These are phyloP conservation scores for Jamesozyma lodderae DNA, from an alignment of 805 yeast species.

Conservation along the genomic window DNA sequence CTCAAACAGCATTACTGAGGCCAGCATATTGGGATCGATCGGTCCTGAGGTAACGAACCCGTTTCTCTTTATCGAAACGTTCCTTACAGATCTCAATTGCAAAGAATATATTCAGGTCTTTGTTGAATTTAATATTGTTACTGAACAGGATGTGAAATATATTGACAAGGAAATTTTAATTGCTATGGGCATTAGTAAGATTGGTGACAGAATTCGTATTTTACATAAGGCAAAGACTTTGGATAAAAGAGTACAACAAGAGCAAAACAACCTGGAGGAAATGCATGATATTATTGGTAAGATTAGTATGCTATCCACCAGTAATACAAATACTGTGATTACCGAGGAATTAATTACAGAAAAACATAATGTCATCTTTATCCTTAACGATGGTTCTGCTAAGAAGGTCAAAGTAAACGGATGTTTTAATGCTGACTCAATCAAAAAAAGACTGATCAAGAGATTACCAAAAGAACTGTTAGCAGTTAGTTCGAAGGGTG, in stretches of 20 bases:
- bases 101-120: constrained; percentile 17
- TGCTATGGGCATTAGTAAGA: constrained; percentile 63
- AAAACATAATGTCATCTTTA: constrained; percentile 49
- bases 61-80: constrained; percentile 14
- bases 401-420: constrained; percentile 64
- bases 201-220: constrained; percentile 76
- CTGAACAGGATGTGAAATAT: constrained; percentile 21
- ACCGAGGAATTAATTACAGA: constrained; percentile 30
- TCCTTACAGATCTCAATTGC: constrained; percentile 19
- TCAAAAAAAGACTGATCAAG: constrained; percentile 59
- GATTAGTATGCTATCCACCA: constrained; percentile 15
- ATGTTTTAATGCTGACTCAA: constrained; percentile 71
- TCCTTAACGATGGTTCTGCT: constrained; percentile 64
- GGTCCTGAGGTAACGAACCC: background rate
- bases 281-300: constrained; percentile 17
- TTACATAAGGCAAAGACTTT: constrained; percentile 43
- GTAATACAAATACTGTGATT: background rate
- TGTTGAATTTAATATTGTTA: constrained; percentile 14
- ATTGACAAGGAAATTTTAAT: constrained; percentile 55
- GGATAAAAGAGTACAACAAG: constrained; percentile 25
- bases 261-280: constrained; percentile 8
- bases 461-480: constrained; percentile 33
- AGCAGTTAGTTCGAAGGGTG: constrained; percentile 10
- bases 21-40: too few relatives aligned
- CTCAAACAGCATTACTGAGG: too few relatives aligned